phyloP scores from a whole-genome alignment of 805 yeast genomes.

The Kurtzmaniella cleridarum region DNA sequence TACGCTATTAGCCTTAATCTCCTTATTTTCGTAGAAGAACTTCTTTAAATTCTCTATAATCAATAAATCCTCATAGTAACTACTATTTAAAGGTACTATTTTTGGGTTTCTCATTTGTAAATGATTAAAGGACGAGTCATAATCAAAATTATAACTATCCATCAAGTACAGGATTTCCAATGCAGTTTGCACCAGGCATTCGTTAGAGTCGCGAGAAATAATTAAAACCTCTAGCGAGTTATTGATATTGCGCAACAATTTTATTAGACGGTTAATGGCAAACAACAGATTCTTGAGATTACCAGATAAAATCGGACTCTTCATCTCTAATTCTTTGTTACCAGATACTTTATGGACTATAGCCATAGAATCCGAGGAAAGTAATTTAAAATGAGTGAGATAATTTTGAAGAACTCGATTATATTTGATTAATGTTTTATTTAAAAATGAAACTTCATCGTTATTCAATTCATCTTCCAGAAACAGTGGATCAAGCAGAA shows the following conservation, averaged over 20 bases:
- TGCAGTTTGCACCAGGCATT: conserved; percentile 22
- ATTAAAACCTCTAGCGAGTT: conserved; percentile 24
- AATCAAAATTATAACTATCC: conserved; percentile 35
- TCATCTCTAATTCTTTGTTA: conserved; percentile 16
- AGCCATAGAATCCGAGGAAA: conserved; percentile 23
- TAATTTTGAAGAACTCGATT: conserved; percentile 34
- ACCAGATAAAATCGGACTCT: conserved; percentile 31
- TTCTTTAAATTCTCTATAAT: conserved; percentile 36
- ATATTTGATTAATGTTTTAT: conserved; percentile 22
- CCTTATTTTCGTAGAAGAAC: conserved; percentile 28
- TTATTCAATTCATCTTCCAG: conserved; percentile 11
- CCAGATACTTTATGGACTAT: conserved; percentile 27
- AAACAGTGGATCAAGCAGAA: conserved; percentile 33
- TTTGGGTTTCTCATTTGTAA: conserved; percentile 15
- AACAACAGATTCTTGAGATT: conserved; percentile 32
- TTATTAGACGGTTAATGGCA: conserved; percentile 29
- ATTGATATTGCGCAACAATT: conserved; percentile 29
- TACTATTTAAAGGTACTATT: conserved; percentile 19
- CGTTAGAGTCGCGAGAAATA: conserved; percentile 25
- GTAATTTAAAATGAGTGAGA: conserved; percentile 28
- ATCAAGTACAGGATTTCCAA: conserved; percentile 32
- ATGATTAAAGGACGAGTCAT: conserved; percentile 22
- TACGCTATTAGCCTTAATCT: conserved; percentile 21
- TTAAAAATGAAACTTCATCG: conserved; percentile 15
- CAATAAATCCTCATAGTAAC: conserved; percentile 35